Conservation (phyloP, 2,329 filamentous ascomycete species). For the Aspergillus sp. region DNA sequence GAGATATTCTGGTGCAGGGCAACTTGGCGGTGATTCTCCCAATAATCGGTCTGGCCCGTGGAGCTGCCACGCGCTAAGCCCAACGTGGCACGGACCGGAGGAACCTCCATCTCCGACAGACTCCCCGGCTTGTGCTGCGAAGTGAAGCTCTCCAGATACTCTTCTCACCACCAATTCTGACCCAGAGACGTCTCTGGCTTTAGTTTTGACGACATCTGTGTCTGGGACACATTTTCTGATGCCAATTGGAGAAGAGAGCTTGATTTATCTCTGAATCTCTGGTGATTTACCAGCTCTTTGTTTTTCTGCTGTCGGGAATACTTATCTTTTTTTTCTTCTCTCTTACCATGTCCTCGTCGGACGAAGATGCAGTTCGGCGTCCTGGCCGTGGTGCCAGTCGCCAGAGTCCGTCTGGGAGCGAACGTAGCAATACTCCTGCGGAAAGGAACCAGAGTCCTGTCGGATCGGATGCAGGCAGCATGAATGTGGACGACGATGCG, state of each 20-base stretch:
- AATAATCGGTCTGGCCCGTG: slow-evolving; percentile 14
- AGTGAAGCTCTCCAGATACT: neutral
- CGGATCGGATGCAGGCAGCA: slow-evolving; percentile 5
- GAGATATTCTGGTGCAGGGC: too few species aligned
- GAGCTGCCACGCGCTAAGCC: slow-evolving; percentile 17
- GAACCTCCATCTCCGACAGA: slow-evolving; percentile 12
- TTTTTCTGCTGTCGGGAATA: neutral
- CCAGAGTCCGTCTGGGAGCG: slow-evolving; percentile 16
- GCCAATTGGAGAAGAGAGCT: too few species aligned
- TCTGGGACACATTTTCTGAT: too few species aligned
- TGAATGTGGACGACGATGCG: slow-evolving; percentile 29
- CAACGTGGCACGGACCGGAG: slow-evolving; percentile 18
- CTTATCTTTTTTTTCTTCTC: neutral
- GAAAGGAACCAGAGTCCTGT: too few species aligned
- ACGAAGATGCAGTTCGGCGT: slow-evolving; percentile 33
- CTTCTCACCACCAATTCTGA: neutral
- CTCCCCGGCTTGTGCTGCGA: too few species aligned
- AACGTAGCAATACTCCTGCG: slow-evolving; percentile 12
- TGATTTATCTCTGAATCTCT: too few species aligned
- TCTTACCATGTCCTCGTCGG: slow-evolving; percentile 31
- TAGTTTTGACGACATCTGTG: too few species aligned
- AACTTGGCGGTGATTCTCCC: slow-evolving; percentile 1
- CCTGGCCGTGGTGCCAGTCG: slow-evolving; percentile 25
- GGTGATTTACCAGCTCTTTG: too few species aligned
- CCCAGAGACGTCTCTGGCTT: too few species aligned